Evolutionary conservation across 768 basidiomycete genomes (phyloP).

Genomic region (Tulasnella sp.): DNA sequence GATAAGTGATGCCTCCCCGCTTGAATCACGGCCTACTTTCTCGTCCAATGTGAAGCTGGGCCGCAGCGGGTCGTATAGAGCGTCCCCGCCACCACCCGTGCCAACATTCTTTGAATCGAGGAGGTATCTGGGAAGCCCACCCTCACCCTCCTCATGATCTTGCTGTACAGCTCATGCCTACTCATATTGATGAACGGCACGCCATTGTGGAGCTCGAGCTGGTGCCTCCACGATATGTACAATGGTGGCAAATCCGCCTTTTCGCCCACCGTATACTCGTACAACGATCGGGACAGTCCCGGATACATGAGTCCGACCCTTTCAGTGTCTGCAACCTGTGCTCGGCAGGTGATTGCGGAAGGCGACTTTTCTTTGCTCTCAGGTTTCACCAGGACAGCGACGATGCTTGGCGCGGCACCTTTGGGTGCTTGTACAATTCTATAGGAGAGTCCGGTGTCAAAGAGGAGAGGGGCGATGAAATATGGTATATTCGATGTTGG

Average conservation of each 20-base stretch:
- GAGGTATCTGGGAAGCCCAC: conserved; percentile 3
- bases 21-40: too few species aligned
- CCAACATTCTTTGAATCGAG: not conserved
- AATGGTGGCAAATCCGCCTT: not conserved
- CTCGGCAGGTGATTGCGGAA: not conserved
- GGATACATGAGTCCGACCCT: not conserved
- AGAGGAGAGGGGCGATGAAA: conserved; percentile 8
- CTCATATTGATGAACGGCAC: conserved; percentile 8
- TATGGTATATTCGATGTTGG: not conserved
- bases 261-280: not conserved
- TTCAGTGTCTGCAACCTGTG: not conserved
- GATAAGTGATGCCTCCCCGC: too few species aligned
- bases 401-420: not conserved
- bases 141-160: too few species aligned
- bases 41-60: too few species aligned
- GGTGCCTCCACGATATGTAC: conserved; percentile 12
- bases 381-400: not conserved
- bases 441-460: conserved; percentile 7
- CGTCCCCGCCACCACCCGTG: too few species aligned
- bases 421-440: conserved; percentile 7
- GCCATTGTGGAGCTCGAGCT: not conserved
- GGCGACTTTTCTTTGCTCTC: too few species aligned
- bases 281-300: not conserved
- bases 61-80: too few species aligned
- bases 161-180: not conserved